phyloP scores from a whole-genome alignment of 495 filamentous ascomycete species.

The Lasiosphaeria miniovina region DNA sequence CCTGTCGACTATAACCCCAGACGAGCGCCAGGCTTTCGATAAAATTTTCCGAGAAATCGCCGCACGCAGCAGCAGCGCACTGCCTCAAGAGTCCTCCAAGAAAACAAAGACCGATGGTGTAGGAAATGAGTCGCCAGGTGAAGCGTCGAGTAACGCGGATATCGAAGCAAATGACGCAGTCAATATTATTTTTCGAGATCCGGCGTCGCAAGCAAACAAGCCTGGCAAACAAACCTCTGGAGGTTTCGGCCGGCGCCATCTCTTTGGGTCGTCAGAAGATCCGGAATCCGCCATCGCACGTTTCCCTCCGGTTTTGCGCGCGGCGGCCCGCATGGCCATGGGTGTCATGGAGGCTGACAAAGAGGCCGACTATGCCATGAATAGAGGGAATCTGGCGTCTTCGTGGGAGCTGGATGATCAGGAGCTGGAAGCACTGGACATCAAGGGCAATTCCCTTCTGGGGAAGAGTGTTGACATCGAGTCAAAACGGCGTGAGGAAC shows the following conservation, averaged over 20 bases:
- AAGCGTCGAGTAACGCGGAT: no score
- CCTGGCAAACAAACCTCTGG: no score
- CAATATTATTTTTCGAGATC: constrained; percentile 37
- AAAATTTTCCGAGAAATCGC: constrained; percentile 58
- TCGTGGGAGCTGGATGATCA: background rate
- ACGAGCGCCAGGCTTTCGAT: constrained; percentile 54
- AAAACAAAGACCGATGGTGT: background rate
- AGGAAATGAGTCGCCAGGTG: no score
- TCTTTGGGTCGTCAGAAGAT: constrained; percentile 19
- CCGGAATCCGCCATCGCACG: constrained; percentile 36
- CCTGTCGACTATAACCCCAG: constrained; percentile 53
- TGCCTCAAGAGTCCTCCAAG: background rate
- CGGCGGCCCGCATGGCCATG: constrained; percentile 37
- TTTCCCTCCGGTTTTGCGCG: constrained; percentile 40
- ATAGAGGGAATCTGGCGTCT: background rate
- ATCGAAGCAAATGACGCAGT: no score
- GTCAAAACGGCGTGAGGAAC: constrained; percentile 36
- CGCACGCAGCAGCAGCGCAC: constrained; percentile 12
- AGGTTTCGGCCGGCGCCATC: constrained; percentile 11
- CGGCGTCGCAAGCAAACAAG: constrained; percentile 15
- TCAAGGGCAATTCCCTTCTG: background rate
- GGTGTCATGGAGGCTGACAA: constrained; percentile 23
- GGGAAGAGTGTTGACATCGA: constrained; percentile 30
- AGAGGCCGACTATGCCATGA: background rate
- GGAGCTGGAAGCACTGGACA: background rate